Conservation (phyloP, 2,329 filamentous ascomycete genomes). For the Fusarium neocosmosporiellum region DNA sequence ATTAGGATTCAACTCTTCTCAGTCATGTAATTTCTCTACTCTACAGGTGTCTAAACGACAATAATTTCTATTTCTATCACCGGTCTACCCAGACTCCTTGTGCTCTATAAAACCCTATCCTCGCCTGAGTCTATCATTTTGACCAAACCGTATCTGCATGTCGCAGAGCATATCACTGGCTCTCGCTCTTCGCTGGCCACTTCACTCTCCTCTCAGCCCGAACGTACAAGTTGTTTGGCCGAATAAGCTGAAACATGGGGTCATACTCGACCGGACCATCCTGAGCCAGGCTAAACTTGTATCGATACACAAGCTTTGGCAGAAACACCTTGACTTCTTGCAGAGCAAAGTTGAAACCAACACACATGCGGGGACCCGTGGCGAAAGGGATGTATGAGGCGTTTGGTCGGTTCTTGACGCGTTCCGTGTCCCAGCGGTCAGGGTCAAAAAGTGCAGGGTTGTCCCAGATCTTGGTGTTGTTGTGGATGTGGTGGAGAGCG, state of each 20-base stretch:
- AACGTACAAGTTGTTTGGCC: slow-evolving; percentile 66
- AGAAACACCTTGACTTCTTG: slow-evolving; percentile 70
- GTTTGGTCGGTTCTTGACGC: slow-evolving; percentile 62
- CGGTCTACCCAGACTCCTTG: background rate
- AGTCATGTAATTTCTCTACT: background rate
- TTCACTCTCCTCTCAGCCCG: slow-evolving; percentile 59
- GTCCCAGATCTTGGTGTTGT: slow-evolving; percentile 67
- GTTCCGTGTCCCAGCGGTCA: slow-evolving; percentile 67
- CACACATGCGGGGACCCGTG: slow-evolving; percentile 66
- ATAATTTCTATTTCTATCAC: background rate
- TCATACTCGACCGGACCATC: slow-evolving; percentile 67
- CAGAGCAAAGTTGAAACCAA: slow-evolving; percentile 74
- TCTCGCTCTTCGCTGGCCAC: slow-evolving; percentile 54
- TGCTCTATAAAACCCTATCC: background rate
- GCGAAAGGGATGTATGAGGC: slow-evolving; percentile 70
- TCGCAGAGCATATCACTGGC: background rate
- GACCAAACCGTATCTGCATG: background rate
- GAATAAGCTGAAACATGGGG: slow-evolving; percentile 68
- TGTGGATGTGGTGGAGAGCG: slow-evolving; percentile 62
- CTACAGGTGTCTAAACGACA: background rate
- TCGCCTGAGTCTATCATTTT: background rate
- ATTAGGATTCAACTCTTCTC: background rate
- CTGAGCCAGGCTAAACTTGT: slow-evolving; percentile 64
- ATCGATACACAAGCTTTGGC: slow-evolving; percentile 68
- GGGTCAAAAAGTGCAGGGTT: slow-evolving; percentile 69